Conservation (phyloP, 2,329 filamentous ascomycete genomes). For the Emmonsia crescens region DNA sequence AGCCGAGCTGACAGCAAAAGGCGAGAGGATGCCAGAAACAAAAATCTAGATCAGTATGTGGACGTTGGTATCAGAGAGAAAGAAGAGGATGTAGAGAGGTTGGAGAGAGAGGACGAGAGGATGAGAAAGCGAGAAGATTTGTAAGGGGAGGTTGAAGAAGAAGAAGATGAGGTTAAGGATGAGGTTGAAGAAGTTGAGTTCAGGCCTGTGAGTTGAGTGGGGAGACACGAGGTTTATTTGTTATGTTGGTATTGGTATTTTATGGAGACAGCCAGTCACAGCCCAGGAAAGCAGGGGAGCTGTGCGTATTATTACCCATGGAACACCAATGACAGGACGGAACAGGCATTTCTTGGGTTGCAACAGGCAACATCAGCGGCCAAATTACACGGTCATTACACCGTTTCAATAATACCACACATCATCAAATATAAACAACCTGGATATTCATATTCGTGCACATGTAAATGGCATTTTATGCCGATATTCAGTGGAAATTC, state of each 20-base stretch:
- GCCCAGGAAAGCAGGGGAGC: background rate
- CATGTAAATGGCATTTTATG: background rate
- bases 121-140: background rate
- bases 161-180: background rate
- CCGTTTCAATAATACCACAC: slow-evolving; percentile 4
- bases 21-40: slow-evolving; percentile 1
- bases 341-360: background rate
- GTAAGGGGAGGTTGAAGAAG: slow-evolving; percentile 22
- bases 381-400: background rate
- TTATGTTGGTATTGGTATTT: background rate
- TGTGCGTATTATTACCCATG: background rate
- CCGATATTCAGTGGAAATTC: background rate
- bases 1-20: slow-evolving; percentile 18
- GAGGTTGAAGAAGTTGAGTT: slow-evolving; percentile 3
- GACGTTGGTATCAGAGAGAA: slow-evolving; percentile 12
- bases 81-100: slow-evolving; percentile 18
- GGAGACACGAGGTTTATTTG: background rate
- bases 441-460: background rate
- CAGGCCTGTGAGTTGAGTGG: background rate
- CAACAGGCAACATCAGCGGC: background rate
- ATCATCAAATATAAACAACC: background rate
- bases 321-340: slow-evolving; percentile 1
- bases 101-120: slow-evolving; percentile 21
- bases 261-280: background rate
- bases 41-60: slow-evolving; percentile 1